Percentiles rank a stretch among this genome's conserved stretches.
Conservation (phyloP, 495 filamentous ascomycete genomes). For the Geopyxis carbonaria region DNA sequence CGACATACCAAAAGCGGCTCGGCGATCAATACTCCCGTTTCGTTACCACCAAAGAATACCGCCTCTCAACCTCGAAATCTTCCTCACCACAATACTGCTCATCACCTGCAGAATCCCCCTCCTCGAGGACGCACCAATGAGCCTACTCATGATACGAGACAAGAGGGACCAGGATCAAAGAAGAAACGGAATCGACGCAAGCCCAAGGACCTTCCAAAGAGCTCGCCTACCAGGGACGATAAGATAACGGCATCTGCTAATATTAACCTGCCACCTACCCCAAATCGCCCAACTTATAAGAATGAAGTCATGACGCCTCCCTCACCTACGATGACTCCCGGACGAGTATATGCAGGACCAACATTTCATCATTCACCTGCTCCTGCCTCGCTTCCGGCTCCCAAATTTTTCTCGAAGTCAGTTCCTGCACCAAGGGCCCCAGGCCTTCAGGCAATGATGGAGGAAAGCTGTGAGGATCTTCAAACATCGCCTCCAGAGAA, state of each 20-base stretch:
- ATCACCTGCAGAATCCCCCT: constrained; percentile 6
- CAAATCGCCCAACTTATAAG: not conserved
- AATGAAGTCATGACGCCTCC: not conserved
- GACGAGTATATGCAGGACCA: constrained; percentile 68
- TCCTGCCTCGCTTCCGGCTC: constrained; percentile 80
- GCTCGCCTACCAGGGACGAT: not conserved
- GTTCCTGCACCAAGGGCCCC: constrained; percentile 39
- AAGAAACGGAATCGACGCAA: constrained; percentile 3
- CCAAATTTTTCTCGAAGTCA: constrained; percentile 76
- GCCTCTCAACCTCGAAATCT: constrained; percentile 3
- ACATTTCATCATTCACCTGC: constrained; percentile 93
- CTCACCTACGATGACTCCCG: constrained; percentile 30
- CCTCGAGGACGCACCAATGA: constrained; percentile 2
- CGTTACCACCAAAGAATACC: constrained; percentile 6
- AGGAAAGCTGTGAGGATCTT: constrained; percentile 20
- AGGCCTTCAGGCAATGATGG: constrained; percentile 28
- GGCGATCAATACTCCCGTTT: constrained; percentile 1
- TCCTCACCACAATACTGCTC: constrained; percentile 9
- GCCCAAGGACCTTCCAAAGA: constrained; percentile 4
- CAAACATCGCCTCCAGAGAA: constrained; percentile 31
- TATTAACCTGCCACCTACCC: not conserved
- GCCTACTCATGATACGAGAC: constrained; percentile 8
- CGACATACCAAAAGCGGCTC: constrained; percentile 21
- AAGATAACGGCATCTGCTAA: not conserved
- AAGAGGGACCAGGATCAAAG: too few relatives aligned